A percentile compares a stretch with the other conserved stretches of the same genome.
These are phyloP conservation scores for Stachybotrys echinatus DNA, from an alignment of 2,329 filamentous ascomycete genomes.

Conservation along the genomic window DNA sequence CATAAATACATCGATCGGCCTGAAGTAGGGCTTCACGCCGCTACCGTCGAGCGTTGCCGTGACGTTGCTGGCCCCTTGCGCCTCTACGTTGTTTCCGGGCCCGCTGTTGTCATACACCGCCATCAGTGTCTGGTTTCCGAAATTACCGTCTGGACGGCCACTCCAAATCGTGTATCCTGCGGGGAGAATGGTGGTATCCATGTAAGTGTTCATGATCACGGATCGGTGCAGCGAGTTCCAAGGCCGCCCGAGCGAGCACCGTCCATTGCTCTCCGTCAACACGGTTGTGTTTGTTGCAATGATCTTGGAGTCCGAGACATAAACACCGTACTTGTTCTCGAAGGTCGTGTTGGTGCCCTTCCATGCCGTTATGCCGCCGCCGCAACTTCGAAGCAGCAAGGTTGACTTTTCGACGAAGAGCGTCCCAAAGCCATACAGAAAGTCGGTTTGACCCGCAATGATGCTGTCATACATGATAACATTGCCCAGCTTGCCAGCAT, in stretches of 20 bases:
- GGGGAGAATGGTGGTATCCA: neutral
- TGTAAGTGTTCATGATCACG: neutral
- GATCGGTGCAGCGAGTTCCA: conserved; percentile 1
- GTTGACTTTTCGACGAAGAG: neutral
- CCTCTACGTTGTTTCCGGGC: neutral
- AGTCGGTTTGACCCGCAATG: neutral
- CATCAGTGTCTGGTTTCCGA: neutral
- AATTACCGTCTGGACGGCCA: neutral
- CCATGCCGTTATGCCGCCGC: neutral
- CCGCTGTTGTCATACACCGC: neutral
- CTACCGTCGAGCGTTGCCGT: neutral
- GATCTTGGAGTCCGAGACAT: neutral
- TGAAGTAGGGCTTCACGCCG: neutral
- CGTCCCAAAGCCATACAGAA: neutral
- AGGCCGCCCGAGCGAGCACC: neutral
- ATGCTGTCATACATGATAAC: neutral
- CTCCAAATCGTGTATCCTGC: neutral
- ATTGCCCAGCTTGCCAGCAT: neutral
- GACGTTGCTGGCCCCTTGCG: neutral
- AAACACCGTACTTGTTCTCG: neutral
- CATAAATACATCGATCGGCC: neutral
- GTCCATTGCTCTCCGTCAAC: neutral
- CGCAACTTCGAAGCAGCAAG: neutral
- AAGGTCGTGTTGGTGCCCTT: conserved; percentile 1
- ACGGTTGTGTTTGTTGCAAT: neutral